Evolutionary conservation across 441 rosid genomes (phyloP).

Genomic region (Adansonia grandidieri): DNA sequence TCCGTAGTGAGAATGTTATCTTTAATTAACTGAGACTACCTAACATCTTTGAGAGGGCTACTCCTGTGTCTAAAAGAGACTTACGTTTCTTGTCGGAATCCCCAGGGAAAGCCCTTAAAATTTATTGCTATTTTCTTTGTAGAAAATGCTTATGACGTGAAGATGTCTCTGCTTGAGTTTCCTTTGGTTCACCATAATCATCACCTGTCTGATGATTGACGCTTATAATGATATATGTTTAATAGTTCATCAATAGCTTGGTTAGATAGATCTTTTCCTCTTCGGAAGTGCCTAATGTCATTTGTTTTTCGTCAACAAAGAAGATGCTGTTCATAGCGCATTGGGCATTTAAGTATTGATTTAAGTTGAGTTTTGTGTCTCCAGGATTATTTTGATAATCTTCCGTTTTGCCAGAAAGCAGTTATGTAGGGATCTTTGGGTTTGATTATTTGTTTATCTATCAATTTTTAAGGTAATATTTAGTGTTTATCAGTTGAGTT

Average conservation of each 20-base stretch:
- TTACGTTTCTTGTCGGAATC: not conserved
- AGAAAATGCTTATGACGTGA: not conserved
- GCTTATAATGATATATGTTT: not conserved
- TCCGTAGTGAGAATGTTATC: not conserved
- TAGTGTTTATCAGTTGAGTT: not conserved
- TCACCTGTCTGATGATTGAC: not conserved
- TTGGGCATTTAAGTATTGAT: not conserved
- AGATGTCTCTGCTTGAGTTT: slow-evolving; percentile 6
- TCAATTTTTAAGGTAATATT: not conserved
- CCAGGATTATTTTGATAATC: not conserved
- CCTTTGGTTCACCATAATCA: not conserved
- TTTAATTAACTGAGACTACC: slow-evolving; percentile 18
- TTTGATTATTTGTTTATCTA: not conserved
- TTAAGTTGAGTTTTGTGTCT: not conserved
- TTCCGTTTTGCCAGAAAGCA: not conserved
- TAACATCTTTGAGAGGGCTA: slow-evolving; percentile 8
- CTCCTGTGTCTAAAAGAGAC: not conserved
- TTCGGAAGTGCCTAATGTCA: not conserved
- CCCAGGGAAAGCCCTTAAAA: not conserved
- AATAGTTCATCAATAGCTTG: not conserved
- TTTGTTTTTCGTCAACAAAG: not conserved
- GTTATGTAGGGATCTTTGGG: not conserved
- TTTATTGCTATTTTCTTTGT: not conserved
- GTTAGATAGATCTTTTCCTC: slow-evolving; percentile 4
- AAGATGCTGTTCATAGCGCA: not conserved